Base-by-base conservation (phyloP, 2,329 filamentous ascomycete species). In the Fusarium brevicatenulatum region DNA sequence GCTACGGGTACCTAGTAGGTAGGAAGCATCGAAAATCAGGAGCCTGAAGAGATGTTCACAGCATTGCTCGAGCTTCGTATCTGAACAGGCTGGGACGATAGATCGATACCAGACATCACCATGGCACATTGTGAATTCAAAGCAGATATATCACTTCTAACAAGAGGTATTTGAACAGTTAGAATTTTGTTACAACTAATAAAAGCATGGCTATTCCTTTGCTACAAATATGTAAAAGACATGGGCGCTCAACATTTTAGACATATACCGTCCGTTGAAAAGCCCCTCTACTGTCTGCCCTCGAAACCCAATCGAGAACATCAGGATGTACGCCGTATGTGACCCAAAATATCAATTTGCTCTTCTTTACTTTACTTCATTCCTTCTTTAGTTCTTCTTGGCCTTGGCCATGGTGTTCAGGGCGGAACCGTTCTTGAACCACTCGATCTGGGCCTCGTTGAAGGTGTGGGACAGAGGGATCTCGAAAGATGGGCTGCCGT, bases 361-460 rank as follows among this genome's bases (percentile, higher is more conserved):
- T 66, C 63, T 46, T 67, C 55, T 63, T 59, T 66, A 57, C 55
- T 63, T 61, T 68, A 57, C 40, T 64, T 66, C 61, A 23, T 61
- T 69, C 44, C 60, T 70, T 69, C 71, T 75, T 77, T 81, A 81
- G 77, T 83, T 78, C 74, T 78, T 78, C 54, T 79, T 50, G 47
- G 77, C 67, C 91, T 96, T 97, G 90, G 95, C 95, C 95, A 99
- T 99, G 79, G 95, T 98, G 91, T 99, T 99, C 76, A 99, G 89
- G 63, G 96, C 96, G 81, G 92, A 95, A 77, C 96, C 96, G 84
- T 98, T 97, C 90, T 95, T 95, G 91, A 99, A 99, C 96, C 96
- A 99, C 87, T 98, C 93, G 73, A 99, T 92, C 88, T 99, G 96
- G 78, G 93, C 91, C 83, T 94, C 94, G 89, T 99, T 99, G 92